A percentile compares a stretch with the other conserved stretches of the same genome.
These are phyloP conservation scores for Hymenoscyphus fructigenus DNA, from an alignment of 2,329 filamentous ascomycete species.

Conservation along the genomic window DNA sequence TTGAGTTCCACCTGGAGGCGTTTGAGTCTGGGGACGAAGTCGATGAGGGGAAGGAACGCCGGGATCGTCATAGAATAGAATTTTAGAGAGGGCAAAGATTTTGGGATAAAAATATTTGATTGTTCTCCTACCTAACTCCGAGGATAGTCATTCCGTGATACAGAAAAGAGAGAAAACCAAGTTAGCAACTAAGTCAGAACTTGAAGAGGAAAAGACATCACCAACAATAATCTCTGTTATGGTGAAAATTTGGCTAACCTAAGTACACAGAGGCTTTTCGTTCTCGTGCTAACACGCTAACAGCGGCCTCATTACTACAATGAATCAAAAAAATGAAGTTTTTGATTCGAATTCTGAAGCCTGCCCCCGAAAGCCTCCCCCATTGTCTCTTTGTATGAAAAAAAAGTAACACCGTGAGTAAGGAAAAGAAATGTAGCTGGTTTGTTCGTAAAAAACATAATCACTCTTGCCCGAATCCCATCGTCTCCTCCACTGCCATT, in stretches of 20 bases:
- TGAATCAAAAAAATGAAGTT: not conserved
- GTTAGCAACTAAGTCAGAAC: no score
- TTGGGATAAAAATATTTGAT: no score
- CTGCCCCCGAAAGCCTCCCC: slow-evolving; percentile 18
- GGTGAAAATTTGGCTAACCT: slow-evolving; percentile 3
- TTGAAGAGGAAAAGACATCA: not conserved
- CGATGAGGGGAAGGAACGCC: no score
- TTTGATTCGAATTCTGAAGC: slow-evolving; percentile 8
- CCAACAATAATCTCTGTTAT: slow-evolving; percentile 1
- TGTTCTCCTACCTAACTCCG: no score
- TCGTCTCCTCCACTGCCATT: slow-evolving; percentile 96
- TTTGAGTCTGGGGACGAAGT: no score
- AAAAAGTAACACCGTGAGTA: slow-evolving; percentile 26
- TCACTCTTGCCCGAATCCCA: slow-evolving; percentile 96
- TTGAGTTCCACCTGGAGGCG: no score
- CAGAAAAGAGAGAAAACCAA: no score
- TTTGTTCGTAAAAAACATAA: slow-evolving; percentile 16
- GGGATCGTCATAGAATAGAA: no score
- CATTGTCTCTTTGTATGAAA: slow-evolving; percentile 22
- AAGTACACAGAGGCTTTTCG: slow-evolving; percentile 15
- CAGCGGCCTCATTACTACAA: slow-evolving; percentile 11
- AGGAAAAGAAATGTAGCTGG: slow-evolving; percentile 13
- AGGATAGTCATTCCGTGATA: no score
- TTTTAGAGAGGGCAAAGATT: no score
- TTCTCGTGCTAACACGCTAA: not conserved